Base-by-base conservation (phyloP, 1,139 yeast species). In the Entelexis paramagnoliae region DNA sequence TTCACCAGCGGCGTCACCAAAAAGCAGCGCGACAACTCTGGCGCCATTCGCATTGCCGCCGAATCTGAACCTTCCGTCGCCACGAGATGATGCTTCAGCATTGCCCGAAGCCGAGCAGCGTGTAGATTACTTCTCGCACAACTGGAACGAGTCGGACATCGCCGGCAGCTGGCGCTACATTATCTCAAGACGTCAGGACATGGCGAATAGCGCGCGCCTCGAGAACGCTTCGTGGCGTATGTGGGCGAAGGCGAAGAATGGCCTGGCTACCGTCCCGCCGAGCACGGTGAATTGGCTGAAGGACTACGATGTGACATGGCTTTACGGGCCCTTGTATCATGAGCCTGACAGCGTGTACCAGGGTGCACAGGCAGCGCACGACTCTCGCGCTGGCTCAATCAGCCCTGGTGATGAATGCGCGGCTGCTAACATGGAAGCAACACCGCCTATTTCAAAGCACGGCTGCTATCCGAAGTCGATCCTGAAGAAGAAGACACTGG, bases 151-250 rank as follows among this genome's bases (percentile, higher is more conserved):
- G 59, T 72, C 81, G 5, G 98, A 91, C 66, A 86, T 91, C 39
- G 84, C 95, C 14, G 85, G 85, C 60, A 86, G 95, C 36, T 91
- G 98, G 98, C 75, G 96, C 58, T 91, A 91, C 66, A 84, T 91
- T 56, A 89, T 87, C 46, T 71, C 80, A 58, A 81, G 85, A 61
- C 77, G 95, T 50, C 83, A 84, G 50, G 73, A 70, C 51, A 70
- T 72, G 60, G 73, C 75, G 41, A 73, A 77, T 76, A 67, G 76
- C n/a, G 79, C 79, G 8, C 74, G 94, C 45, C 73, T 83, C 48
- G 94, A 83, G 65, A 83, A 83, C 65, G 93, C 93, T 3, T 77
- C 84, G 51, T 83, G 94, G 94, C 73, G 94, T 63, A 83, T 91
- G 8, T 83, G 94, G 94, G 87, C 91, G 19, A 88, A 83, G 67